These are phyloP conservation scores for Cotoneaster glaucophyllus DNA, from an alignment of 306 rosid genomes.

Conservation along the genomic window DNA sequence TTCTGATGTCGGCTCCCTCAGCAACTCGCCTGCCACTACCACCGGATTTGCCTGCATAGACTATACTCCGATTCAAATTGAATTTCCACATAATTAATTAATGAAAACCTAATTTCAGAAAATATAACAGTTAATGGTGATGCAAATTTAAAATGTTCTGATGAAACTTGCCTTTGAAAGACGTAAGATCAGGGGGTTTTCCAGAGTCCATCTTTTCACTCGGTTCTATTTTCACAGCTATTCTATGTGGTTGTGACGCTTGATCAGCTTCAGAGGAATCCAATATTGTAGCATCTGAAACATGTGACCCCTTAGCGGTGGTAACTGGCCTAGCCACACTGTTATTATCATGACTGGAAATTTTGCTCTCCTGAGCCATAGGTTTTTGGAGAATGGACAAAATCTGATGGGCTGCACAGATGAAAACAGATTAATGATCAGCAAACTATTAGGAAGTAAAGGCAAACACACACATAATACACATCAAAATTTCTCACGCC, in stretches of 20 bases:
- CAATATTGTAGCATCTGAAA: constrained; percentile 17
- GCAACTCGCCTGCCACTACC: constrained; percentile 19
- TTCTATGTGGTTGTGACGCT: constrained; percentile 5
- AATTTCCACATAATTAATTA: background rate
- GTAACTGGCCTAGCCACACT: constrained; percentile 14
- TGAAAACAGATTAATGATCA: constrained; percentile 6
- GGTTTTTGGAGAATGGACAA: constrained; percentile 64
- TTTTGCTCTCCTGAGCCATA: constrained; percentile 19
- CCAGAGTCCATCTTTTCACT: constrained; percentile 11
- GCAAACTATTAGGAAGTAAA: constrained; percentile 10
- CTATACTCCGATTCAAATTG: constrained; percentile 10
- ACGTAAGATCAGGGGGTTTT: constrained; percentile 19
- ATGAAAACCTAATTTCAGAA: background rate
- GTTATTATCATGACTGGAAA: constrained; percentile 23
- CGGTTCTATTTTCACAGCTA: constrained; percentile 20
- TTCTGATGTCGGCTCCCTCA: constrained; percentile 18
- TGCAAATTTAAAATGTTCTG: constrained; percentile 13
- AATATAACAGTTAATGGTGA: background rate
- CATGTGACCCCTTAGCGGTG: constrained; percentile 19
- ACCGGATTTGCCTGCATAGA: constrained; percentile 34
- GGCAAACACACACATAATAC: background rate
- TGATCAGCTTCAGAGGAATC: constrained; percentile 26
- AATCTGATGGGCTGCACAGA: constrained; percentile 65
- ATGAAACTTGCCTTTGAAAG: constrained; percentile 39
- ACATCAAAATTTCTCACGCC: background rate